phyloP scores from a whole-genome alignment of 2,329 filamentous ascomycete species.

The Colletotrichum sp. region DNA sequence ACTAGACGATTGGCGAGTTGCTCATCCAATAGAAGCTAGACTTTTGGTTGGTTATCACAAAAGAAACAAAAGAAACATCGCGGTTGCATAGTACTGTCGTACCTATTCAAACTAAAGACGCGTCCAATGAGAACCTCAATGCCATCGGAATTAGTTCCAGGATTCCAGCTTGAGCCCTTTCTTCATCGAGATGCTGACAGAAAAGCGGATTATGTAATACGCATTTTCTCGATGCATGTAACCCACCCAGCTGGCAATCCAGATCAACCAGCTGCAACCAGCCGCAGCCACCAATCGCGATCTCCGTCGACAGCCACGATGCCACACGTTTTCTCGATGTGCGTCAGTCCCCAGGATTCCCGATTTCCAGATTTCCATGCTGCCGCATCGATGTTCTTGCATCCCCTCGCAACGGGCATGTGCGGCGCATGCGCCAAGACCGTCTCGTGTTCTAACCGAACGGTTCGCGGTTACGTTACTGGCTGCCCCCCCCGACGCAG shows the following conservation, averaged over 20 bases:
- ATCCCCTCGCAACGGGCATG: neutral
- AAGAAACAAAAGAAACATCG: neutral
- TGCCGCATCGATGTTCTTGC: neutral
- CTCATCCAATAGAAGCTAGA: neutral
- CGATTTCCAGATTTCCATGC: neutral
- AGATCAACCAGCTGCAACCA: neutral
- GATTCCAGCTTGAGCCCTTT: neutral
- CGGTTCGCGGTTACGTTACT: neutral
- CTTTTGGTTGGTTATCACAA: neutral
- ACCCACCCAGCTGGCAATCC: neutral
- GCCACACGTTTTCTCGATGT: conserved; percentile 6
- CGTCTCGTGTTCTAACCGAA: neutral
- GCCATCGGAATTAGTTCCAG: neutral
- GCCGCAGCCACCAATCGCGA: neutral
- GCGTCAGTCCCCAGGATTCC: neutral
- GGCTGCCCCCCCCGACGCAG: neutral
- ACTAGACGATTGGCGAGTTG: conserved; percentile 40
- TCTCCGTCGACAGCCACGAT: neutral
- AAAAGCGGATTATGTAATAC: neutral
- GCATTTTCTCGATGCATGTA: neutral
- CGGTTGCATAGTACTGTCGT: neutral
- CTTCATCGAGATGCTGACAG: neutral
- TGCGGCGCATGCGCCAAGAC: neutral
- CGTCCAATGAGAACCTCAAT: neutral
- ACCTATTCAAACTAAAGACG: neutral